Evolutionary conservation across 2,329 filamentous ascomycete genomes (phyloP).

Genomic region (Apiospora hydei): DNA sequence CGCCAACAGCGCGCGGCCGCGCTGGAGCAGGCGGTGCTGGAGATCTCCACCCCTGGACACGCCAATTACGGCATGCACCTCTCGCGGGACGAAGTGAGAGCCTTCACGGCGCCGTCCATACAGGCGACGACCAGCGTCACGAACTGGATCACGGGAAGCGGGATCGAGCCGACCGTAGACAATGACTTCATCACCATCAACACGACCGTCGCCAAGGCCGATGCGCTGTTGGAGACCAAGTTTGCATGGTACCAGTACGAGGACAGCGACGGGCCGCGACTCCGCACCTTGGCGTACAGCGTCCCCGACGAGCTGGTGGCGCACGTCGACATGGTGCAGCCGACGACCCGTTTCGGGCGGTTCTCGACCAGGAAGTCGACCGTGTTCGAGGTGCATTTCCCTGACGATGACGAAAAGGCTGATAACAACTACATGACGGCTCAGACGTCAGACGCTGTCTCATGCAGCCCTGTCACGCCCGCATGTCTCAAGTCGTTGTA

Average conservation of each 20-base stretch:
- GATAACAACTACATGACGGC: background rate
- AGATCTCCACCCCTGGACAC: slow-evolving; percentile 67
- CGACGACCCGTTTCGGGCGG: slow-evolving; percentile 68
- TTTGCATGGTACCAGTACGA: slow-evolving; percentile 64
- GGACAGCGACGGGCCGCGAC: slow-evolving; percentile 48
- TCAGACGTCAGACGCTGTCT: background rate
- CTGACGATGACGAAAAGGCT: background rate
- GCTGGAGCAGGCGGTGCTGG: slow-evolving; percentile 65
- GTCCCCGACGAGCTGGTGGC: slow-evolving; percentile 62
- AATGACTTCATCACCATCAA: slow-evolving; percentile 65
- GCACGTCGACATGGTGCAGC: slow-evolving; percentile 69
- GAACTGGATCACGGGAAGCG: slow-evolving; percentile 32
- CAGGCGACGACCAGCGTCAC: slow-evolving; percentile 45
- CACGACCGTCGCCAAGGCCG: slow-evolving; percentile 58
- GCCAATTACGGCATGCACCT: slow-evolving; percentile 67
- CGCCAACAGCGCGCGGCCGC: slow-evolving; percentile 54
- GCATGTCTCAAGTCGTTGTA: slow-evolving; percentile 58
- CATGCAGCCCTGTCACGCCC: slow-evolving; percentile 48
- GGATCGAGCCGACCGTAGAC: slow-evolving; percentile 60
- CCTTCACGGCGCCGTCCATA: slow-evolving; percentile 46
- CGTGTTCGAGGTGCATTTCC: slow-evolving; percentile 39
- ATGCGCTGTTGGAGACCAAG: slow-evolving; percentile 61
- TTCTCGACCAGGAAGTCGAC: slow-evolving; percentile 52
- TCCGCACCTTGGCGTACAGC: slow-evolving; percentile 64
- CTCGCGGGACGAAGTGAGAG: slow-evolving; percentile 58